Conservation (phyloP, 2,329 filamentous ascomycete genomes). For the Aspergillus sp. region DNA sequence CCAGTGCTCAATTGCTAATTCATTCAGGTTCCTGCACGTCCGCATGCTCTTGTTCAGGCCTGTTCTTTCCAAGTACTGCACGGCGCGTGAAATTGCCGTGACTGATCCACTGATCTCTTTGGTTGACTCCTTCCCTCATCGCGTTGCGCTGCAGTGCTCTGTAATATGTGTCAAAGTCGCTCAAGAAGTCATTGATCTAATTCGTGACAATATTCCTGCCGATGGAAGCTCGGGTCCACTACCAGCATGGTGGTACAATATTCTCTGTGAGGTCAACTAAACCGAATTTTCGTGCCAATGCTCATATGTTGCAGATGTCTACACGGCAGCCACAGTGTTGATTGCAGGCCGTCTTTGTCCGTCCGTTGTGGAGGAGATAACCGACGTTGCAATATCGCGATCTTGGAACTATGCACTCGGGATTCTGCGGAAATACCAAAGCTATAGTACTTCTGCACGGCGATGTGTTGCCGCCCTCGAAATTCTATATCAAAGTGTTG, state of each 20-base stretch:
- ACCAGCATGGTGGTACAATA: conserved; percentile 41
- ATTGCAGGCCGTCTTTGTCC: conserved; percentile 33
- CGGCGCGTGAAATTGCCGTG: conserved; percentile 23
- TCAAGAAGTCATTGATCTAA: conserved; percentile 32
- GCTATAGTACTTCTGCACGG: conserved; percentile 31
- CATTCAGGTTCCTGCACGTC: conserved; percentile 33
- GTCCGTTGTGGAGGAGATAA: conserved; percentile 25
- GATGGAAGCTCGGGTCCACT: conserved; percentile 29
- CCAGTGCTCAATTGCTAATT: neutral
- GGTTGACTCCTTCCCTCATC: conserved; percentile 30
- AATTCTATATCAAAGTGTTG: conserved; percentile 30
- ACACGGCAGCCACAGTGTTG: conserved; percentile 36
- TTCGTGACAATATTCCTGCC: conserved; percentile 27
- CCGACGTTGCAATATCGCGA: conserved; percentile 20
- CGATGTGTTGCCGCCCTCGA: conserved; percentile 34
- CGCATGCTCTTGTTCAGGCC: conserved; percentile 35
- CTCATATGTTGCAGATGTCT: conserved; percentile 28
- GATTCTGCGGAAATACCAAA: conserved; percentile 32
- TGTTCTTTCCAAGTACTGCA: conserved; percentile 32
- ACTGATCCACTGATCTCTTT: conserved; percentile 20
- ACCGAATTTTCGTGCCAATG: neutral
- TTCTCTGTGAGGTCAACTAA: conserved; percentile 27
- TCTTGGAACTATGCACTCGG: conserved; percentile 32
- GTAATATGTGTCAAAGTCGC: conserved; percentile 36
- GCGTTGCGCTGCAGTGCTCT: conserved; percentile 35